A percentile compares a stretch with the other conserved stretches of the same genome.
phyloP scores from a whole-genome alignment of 148 eudicot species.

The Chenopodium album region DNA sequence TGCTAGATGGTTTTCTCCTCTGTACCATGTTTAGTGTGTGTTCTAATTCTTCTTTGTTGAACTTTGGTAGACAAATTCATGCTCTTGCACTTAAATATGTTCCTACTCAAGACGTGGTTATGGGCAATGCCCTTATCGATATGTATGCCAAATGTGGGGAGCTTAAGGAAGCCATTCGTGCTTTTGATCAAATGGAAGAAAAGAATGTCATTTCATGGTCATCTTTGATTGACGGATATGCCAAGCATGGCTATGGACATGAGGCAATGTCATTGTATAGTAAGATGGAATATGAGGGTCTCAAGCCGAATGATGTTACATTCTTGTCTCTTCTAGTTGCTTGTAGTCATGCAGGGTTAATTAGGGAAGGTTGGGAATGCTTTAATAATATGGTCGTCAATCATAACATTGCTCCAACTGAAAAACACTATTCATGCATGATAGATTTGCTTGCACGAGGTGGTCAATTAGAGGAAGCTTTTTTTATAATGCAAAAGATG shows the following conservation, averaged over 20 bases:
- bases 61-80: conserved; percentile 41
- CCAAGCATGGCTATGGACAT: conserved; percentile 41
- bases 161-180: conserved; percentile 33
- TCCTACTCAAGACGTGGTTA: conserved; percentile 30
- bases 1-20: conserved; percentile 38
- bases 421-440: conserved; percentile 43
- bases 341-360: conserved; percentile 41
- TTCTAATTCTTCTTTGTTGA: conserved; percentile 34
- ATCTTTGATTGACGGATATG: conserved; percentile 40
- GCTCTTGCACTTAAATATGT: conserved; percentile 29
- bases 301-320: conserved; percentile 38
- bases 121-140: conserved; percentile 42
- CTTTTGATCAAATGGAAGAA: conserved; percentile 29
- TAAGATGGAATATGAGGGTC: conserved; percentile 41
- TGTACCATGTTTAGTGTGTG: conserved; percentile 39
- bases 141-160: conserved; percentile 52
- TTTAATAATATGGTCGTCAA: conserved; percentile 32
- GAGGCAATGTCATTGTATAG: conserved; percentile 32
- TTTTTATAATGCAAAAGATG: conserved; percentile 30
- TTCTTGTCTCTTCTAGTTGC: conserved; percentile 43
- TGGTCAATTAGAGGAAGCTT: conserved; percentile 37
- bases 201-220: conserved; percentile 50
- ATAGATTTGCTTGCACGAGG: conserved; percentile 40
- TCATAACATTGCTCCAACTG: conserved; percentile 32
- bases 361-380: conserved; percentile 29